Conservation (phyloP, 192 early-diverging fungal genomes). For the Backusella liffmaniae region DNA sequence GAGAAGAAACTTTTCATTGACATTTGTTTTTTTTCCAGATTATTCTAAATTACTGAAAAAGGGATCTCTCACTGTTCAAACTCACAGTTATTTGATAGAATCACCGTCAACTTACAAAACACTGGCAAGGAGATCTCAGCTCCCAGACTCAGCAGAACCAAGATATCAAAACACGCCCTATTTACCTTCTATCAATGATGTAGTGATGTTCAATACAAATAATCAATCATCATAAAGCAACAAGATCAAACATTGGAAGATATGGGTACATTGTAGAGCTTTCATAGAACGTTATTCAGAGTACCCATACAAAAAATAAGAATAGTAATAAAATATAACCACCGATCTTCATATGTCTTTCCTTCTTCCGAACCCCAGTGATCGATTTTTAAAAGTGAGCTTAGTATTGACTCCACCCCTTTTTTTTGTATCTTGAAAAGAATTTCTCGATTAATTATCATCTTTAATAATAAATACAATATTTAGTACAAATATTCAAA, state of each 20-base stretch:
- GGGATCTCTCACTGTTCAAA: conserved; percentile 12
- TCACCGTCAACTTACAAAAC: not conserved
- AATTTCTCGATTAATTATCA: not conserved
- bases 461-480: not conserved
- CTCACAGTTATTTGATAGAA: conserved; percentile 12
- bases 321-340: not conserved
- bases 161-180: not conserved
- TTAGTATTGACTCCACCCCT: not conserved
- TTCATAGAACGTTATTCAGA: not conserved
- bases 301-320: not conserved
- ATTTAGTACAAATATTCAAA: too few relatives aligned
- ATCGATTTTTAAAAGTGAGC: not conserved
- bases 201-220: not conserved
- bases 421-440: not conserved
- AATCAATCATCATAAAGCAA: not conserved
- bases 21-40: not conserved
- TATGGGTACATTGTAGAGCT: not conserved
- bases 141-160: not conserved
- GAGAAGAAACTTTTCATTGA: not conserved
- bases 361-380: not conserved
- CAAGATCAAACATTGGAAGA: not conserved
- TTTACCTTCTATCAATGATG: not conserved
- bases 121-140: not conserved
- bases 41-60: conserved; percentile 12
- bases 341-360: not conserved